Percentiles rank a stretch among this genome's conserved stretches.
These are phyloP conservation scores for Lactifluus subvellereus DNA, from an alignment of 768 basidiomycete species.

Conservation along the genomic window DNA sequence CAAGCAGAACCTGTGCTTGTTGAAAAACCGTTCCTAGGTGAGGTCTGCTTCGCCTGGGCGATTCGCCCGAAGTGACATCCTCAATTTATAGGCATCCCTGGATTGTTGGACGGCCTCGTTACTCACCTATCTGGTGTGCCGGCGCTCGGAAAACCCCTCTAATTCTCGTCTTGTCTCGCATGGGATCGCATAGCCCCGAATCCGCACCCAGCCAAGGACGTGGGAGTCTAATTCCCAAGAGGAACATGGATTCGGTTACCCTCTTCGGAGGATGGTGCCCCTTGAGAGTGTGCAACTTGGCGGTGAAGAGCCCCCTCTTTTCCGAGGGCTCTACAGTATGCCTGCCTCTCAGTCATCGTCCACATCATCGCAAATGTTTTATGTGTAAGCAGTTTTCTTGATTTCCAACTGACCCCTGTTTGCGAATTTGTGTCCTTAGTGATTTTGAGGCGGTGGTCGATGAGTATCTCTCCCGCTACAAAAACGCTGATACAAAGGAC, in stretches of 20 bases:
- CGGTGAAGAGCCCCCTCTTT: background rate
- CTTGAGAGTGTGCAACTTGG: conserved; percentile 6
- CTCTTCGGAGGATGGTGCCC: conserved; percentile 21
- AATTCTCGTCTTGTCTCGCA: background rate
- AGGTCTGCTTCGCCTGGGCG: background rate
- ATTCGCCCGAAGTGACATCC: background rate
- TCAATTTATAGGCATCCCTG: background rate
- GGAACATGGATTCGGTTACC: conserved; percentile 15
- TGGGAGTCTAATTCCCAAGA: conserved; percentile 3
- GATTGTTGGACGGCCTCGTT: background rate
- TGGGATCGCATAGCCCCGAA: background rate
- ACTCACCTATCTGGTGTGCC: background rate
- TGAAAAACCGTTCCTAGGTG: background rate
- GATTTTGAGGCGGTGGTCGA: conserved; percentile 23
- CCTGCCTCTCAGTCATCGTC: conserved; percentile 16
- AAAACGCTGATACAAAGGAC: background rate
- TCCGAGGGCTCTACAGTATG: conserved; percentile 10
- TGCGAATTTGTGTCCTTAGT: background rate
- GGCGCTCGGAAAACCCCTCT: background rate
- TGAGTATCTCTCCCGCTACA: conserved; percentile 20
- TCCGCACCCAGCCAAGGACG: background rate
- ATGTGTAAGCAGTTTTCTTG: conserved; percentile 1
- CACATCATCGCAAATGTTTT: conserved; percentile 19
- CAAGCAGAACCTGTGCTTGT: background rate
- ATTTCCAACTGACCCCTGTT: background rate